A percentile compares a stretch with the other conserved stretches of the same genome.
Conservation (phyloP, 768 basidiomycete species). For the Gautieria morchelliformis region DNA sequence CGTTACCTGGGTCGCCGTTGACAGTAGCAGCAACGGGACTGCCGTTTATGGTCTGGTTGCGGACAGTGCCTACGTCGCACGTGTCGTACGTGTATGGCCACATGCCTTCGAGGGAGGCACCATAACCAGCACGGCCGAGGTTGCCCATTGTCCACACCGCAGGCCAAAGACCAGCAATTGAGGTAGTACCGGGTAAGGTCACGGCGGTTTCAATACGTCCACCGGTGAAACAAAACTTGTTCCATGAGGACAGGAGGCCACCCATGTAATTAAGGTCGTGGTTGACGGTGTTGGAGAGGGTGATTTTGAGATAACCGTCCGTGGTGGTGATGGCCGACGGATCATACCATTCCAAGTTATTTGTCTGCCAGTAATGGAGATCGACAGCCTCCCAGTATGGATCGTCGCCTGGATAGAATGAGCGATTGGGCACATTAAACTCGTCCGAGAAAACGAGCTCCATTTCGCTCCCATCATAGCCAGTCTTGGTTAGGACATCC, state of each 20-base stretch:
- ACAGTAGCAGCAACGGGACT: constrained; percentile 49
- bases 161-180: constrained; percentile 50
- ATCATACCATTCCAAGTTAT: constrained; percentile 84
- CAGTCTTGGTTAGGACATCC: constrained; percentile 40
- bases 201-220: constrained; percentile 67
- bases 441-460: constrained; percentile 83
- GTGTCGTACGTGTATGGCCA: constrained; percentile 80
- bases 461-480: constrained; percentile 49
- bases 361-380: constrained; percentile 73
- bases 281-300: constrained; percentile 51
- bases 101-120: constrained; percentile 77
- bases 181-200: constrained; percentile 56
- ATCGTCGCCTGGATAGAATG: constrained; percentile 83
- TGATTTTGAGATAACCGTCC: constrained; percentile 68
- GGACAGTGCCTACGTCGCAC: constrained; percentile 87
- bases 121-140: constrained; percentile 81
- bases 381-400: constrained; percentile 83
- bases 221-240: constrained; percentile 93
- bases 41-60: constrained; percentile 73
- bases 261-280: constrained; percentile 69
- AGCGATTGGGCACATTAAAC: constrained; percentile 70
- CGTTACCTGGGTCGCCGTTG: constrained; percentile 47
- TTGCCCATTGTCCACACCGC: constrained; percentile 61
- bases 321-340: constrained; percentile 68
- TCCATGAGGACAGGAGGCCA: constrained; percentile 59